Evolutionary conservation across 805 yeast species (phyloP).

Genomic region (Starmerella ratchasimensis): DNA sequence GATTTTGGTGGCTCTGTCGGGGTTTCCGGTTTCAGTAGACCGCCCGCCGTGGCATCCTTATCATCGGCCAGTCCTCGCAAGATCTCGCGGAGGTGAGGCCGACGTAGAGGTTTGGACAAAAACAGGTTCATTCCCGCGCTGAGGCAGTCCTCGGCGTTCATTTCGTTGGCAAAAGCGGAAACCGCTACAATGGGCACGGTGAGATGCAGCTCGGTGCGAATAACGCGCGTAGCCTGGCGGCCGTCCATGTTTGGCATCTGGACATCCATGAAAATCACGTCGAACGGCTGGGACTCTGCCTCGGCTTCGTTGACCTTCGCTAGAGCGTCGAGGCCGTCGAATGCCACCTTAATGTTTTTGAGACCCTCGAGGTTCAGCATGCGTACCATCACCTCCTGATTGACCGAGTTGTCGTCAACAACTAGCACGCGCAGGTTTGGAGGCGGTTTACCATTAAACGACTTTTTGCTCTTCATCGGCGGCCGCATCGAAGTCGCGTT

Average conservation of each 20-base stretch:
- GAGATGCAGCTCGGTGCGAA: slow-evolving; percentile 49
- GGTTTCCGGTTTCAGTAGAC: not conserved
- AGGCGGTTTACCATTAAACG: slow-evolving; percentile 4
- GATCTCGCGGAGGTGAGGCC: slow-evolving; percentile 22
- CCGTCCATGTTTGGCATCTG: slow-evolving; percentile 97
- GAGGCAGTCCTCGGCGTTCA: slow-evolving; percentile 72
- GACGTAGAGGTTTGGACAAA: slow-evolving; percentile 55
- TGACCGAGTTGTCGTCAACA: slow-evolving; percentile 88
- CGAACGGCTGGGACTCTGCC: slow-evolving; percentile 30
- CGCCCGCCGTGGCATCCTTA: not conserved
- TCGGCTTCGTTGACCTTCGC: slow-evolving; percentile 42
- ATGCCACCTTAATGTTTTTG: slow-evolving; percentile 56
- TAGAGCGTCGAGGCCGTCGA: slow-evolving; percentile 85
- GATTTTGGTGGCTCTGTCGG: not conserved
- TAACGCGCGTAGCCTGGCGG: slow-evolving; percentile 60
- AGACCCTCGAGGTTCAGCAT: slow-evolving; percentile 82
- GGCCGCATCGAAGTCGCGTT: too few species aligned
- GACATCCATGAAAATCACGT: slow-evolving; percentile 87
- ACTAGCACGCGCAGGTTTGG: slow-evolving; percentile 42
- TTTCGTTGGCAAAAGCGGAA: slow-evolving; percentile 90
- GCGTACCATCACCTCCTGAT: slow-evolving; percentile 83
- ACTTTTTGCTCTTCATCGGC: slow-evolving; percentile 1
- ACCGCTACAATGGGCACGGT: slow-evolving; percentile 76
- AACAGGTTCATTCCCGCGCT: slow-evolving; percentile 90
- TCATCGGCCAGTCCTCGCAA: slow-evolving; percentile 12